Base-by-base conservation (phyloP, 768 basidiomycete species). In the Russula foetens region DNA sequence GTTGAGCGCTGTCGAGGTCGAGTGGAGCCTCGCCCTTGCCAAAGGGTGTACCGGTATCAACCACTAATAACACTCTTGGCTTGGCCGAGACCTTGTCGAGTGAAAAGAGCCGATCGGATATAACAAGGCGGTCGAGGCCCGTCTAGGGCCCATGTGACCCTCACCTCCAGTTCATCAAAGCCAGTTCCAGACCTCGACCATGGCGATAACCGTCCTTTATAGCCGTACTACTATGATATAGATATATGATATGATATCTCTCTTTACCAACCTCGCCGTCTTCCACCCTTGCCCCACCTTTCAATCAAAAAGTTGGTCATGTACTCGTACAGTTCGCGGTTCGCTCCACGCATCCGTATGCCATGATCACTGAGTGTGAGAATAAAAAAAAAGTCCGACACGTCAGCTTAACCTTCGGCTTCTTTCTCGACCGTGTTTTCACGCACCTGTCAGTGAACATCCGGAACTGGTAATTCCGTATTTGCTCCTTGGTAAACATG, bases 371-470 rank as follows among this genome's bases (percentile, higher is more conserved):
- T 95, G 35, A n/a, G 38, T 29, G 3, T 7, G 11, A 4, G 14
- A 7, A 2, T 2, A 19, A 14, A 0, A n/a, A 0, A 14, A 15
- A 26, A 26, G 28, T 7, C 29, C 12, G 33, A 11, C 23, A 44
- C 17, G n/a, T 54, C 28, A 54, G 43, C 48, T 31, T 7, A 41
- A n/a, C n/a, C n/a, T 41, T n/a, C 11, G n/a, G 17, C 21, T 28
- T n/a, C 35, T 46, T 46, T 26, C n/a, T 54, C 29, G 15, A 15
- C 33, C 23, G 29, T 29, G 7, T 41, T 15, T 0, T n/a, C 17
- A 12, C 29, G 38, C 58, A 91, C 88, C 91, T 92, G 74, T 99
- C 97, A 24, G 93, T 93, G 74, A 98, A 99, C 90, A 98, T 92
- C 69, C 95, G 82, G 74, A 98, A 97, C 68, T 87, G 80, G 68